Percentiles rank a stretch among this genome's conserved stretches.
Conservation (phyloP, 768 basidiomycete species). For the Gelatoporia subvermispora region DNA sequence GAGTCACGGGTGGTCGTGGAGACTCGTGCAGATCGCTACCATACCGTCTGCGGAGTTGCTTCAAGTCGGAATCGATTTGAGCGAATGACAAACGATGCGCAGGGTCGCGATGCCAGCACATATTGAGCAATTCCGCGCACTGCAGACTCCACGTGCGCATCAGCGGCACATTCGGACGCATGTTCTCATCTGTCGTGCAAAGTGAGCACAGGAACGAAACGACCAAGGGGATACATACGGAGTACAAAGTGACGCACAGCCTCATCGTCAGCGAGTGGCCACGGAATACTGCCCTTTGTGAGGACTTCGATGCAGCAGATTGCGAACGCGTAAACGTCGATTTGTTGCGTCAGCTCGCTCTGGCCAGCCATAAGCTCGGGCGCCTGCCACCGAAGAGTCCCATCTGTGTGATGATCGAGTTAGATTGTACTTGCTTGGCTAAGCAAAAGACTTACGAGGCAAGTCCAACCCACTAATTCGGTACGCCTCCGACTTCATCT, state of each 20-base stretch:
- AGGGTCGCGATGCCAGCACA: conserved; percentile 57
- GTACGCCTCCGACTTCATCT: conserved; percentile 70
- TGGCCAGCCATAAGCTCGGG: conserved; percentile 35
- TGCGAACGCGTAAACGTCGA: conserved; percentile 39
- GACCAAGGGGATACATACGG: conserved; percentile 11
- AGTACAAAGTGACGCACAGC: conserved; percentile 16
- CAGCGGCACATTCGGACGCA: conserved; percentile 15
- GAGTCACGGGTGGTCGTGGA: conserved; percentile 21
- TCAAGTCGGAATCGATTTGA: conserved; percentile 40
- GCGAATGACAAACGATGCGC: conserved; percentile 48
- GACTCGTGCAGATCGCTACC: conserved; percentile 32
- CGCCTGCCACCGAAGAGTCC: conserved; percentile 44
- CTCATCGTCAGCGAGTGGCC: conserved; percentile 24
- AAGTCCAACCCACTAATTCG: conserved; percentile 46
- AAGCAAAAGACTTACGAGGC: conserved; percentile 22
- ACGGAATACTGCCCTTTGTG: conserved; percentile 31
- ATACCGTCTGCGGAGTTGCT: conserved; percentile 37
- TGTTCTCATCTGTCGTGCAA: conserved; percentile 22
- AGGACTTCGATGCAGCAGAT: conserved; percentile 31
- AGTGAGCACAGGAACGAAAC: background rate
- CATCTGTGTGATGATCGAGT: conserved; percentile 33
- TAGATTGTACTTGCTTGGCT: background rate
- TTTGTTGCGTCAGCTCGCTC: conserved; percentile 24
- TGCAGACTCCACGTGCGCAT: conserved; percentile 15
- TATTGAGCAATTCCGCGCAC: conserved; percentile 40